Base-by-base conservation (phyloP, 352 stramenopile species). In the Phytophthora crassamura region DNA sequence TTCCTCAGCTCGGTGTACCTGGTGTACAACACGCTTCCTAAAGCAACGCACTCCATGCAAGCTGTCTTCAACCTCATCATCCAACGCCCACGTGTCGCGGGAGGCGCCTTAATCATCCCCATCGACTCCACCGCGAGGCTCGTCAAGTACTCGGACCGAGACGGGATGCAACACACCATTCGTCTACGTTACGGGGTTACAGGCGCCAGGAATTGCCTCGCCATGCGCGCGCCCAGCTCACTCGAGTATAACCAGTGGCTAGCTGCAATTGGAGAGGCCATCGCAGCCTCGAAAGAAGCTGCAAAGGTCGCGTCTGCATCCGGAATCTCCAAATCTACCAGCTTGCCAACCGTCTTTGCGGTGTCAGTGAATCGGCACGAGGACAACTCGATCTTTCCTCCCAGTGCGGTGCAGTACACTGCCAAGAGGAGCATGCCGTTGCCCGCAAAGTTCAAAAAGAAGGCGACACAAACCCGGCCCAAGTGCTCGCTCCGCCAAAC, bases 231-330 rank as follows among this genome's bases (percentile, higher is more conserved):
- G 20, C 38, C 40, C 10, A 47, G 64, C 22, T 59, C 54, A 22
- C 61, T 69, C 36, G 61, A 69, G 34, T 47, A 12, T 12, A 47
- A 58, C 11, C 64, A 69, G 16, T 69, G 53, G 61, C 40, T 59
- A 2, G 46, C 54, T 28, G 61, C 18, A 35, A 33, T 69, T 14
- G 64, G 64, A 18, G 50, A 52, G 50, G 38, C 53, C 12, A 69
- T 69, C n/a, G 53, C 45, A 49, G 61, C 53, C 45, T 33, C 46
- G 14, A 43, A 49, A 12, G 36, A 49, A 9, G 12, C 49, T 1
- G 14, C 12, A 38, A 10, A 36, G 25, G 9, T 46, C 45, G 14
- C 20, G 7, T 28, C 43, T n/a, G n/a, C n/a, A n/a, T n/a, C n/a
- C n/a, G n/a, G n/a, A n/a, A n/a, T n/a, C n/a, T n/a, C n/a, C n/a